Conservation (phyloP, 2,329 filamentous ascomycete genomes). For the Phyllosticta ampelicida region DNA sequence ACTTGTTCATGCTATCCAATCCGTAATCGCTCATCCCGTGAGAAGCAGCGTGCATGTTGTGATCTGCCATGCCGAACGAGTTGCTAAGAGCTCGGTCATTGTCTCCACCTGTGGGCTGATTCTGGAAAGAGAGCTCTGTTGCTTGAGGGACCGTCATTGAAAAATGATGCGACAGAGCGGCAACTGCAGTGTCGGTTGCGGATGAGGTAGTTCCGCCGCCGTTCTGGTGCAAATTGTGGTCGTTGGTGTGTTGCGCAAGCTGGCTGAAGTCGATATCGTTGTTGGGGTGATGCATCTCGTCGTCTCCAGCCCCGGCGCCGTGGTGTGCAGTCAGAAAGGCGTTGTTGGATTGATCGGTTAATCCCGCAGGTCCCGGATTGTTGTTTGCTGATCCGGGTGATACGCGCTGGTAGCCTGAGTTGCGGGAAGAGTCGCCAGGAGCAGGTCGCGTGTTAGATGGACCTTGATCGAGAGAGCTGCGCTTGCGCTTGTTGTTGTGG, state of each 20-base stretch:
- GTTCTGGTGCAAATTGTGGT: slow-evolving; percentile 36
- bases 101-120: slow-evolving; percentile 33
- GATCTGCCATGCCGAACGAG: slow-evolving; percentile 35
- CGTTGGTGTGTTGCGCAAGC: slow-evolving; percentile 21
- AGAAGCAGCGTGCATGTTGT: slow-evolving; percentile 25
- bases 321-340: slow-evolving; percentile 31
- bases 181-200: slow-evolving; percentile 50
- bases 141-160: slow-evolving; percentile 47
- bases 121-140: slow-evolving; percentile 43
- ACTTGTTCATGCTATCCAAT: slow-evolving; percentile 42
- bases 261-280: slow-evolving; percentile 22
- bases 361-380: slow-evolving; percentile 19
- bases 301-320: slow-evolving; percentile 26
- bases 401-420: slow-evolving; percentile 9
- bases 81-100: slow-evolving; percentile 24
- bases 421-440: slow-evolving; percentile 15
- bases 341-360: slow-evolving; percentile 27
- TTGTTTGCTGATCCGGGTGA: slow-evolving; percentile 17
- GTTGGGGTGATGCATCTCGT: slow-evolving; percentile 28
- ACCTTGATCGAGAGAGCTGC: slow-evolving; percentile 35
- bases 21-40: slow-evolving; percentile 29
- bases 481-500: slow-evolving; percentile 34
- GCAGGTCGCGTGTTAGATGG: slow-evolving; percentile 24
- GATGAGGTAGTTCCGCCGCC: slow-evolving; percentile 39
- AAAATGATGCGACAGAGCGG: slow-evolving; percentile 39